Base-by-base conservation (phyloP, 202 grass and related monocot species). In the Musa balbisiana region DNA sequence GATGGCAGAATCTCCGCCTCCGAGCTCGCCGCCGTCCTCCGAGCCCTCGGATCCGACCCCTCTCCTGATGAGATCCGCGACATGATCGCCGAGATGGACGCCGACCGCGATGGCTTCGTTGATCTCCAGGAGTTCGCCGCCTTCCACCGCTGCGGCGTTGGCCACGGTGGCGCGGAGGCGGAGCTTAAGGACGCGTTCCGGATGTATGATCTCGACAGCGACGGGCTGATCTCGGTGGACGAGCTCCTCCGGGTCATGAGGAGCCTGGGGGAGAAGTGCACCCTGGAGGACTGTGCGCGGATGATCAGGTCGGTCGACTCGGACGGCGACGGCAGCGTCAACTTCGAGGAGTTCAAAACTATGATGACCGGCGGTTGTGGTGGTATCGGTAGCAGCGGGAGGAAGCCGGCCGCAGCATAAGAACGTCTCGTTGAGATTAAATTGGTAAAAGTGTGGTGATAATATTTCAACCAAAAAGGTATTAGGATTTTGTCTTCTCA, bases 31-130 rank as follows among this genome's bases (percentile, higher is more conserved):
- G 83, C 80, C 15, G 81, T 88, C 53, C 80, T 96, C 20, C 75
- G 75, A 24, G 87, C 89, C 51, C 87, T 96, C 33, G 92, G 92
- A 1, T 69, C 85, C 15, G 76, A 85, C 11, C 78, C 83, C 20
- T 77, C 73, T 2, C 83, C 87, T 1, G 85, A 85, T 9, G 92
- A 96, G 85, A 85, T 96, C 70, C 43, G 53, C 20, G 69, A 79
- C 69, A 96, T 96, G 92, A 96, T 96, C 85, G 85, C 87, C 9
- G 92, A 90, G 85, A 87, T 96, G 92, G 92, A 96, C 63, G 26
- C 83, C 26, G 89, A 96, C 77, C 72, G 79, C 72, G 89, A 96
- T 74, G 89, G 92, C 55, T 96, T 88, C 77, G 84, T 96, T 49
- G 87, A 90, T 75, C 79, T 90, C 29, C 63, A 74, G 52, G 92